A percentile compares a stretch with the other conserved stretches of the same genome.
phyloP scores from a whole-genome alignment of 371 early-diverging fungal species.

The Chytridiales sp. region DNA sequence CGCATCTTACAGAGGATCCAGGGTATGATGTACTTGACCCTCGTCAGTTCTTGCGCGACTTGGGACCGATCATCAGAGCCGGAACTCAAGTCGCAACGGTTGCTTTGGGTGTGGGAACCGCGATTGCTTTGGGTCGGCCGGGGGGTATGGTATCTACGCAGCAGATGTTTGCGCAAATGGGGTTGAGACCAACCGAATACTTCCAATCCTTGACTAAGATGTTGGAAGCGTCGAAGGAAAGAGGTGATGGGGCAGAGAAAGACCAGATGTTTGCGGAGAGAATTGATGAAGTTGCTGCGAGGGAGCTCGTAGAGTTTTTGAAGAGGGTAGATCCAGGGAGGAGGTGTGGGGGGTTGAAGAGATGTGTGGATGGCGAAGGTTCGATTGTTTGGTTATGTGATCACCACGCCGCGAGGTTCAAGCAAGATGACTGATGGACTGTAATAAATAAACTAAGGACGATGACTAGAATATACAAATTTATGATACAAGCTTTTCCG shows the following conservation, averaged over 20 bases:
- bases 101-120: background rate
- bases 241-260: background rate
- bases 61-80: constrained; percentile 8
- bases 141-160: background rate
- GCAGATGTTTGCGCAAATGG: constrained; percentile 1
- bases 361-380: no score
- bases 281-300: constrained; percentile 1
- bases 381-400: no score
- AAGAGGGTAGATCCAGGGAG: constrained; percentile 8
- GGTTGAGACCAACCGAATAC: constrained; percentile 11
- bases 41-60: background rate
- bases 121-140: constrained; percentile 1
- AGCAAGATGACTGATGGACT: no score
- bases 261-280: background rate
- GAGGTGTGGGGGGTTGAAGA: constrained; percentile 6
- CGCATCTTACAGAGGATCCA: constrained; percentile 7
- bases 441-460: no score
- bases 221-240: background rate
- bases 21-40: constrained; percentile 11
- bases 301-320: constrained; percentile 16
- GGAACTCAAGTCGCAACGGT: constrained; percentile 1
- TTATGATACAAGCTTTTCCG: no score
- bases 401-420: no score
- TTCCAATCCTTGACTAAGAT: constrained; percentile 2
- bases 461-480: no score